phyloP scores from a whole-genome alignment of 2,329 filamentous ascomycete genomes.

The Calonectria naviculata region DNA sequence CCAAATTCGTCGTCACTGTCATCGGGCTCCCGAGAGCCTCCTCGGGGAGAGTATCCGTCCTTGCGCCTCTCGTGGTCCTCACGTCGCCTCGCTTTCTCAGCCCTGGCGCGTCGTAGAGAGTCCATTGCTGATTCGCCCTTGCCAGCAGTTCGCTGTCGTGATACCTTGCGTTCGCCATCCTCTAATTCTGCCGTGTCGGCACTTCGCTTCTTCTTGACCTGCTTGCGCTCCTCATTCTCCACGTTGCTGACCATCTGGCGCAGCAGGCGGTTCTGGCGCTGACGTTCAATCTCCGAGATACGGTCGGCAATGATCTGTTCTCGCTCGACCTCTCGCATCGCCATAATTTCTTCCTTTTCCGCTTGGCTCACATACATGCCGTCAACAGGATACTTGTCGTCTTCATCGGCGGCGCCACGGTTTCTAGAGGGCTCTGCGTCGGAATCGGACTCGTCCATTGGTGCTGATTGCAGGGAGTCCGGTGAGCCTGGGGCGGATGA shows the following conservation, averaged over 20 bases:
- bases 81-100: conserved; percentile 65
- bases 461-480: conserved; percentile 81
- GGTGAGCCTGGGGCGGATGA: conserved; percentile 77
- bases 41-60: conserved; percentile 55
- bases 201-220: conserved; percentile 76
- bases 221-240: conserved; percentile 69
- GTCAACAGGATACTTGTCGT: conserved; percentile 84
- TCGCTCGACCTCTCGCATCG: conserved; percentile 88
- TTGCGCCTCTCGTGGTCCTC: conserved; percentile 71
- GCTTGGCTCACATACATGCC: conserved; percentile 81
- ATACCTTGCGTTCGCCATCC: conserved; percentile 78
- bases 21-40: conserved; percentile 60
- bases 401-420: conserved; percentile 61
- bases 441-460: conserved; percentile 91
- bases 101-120: conserved; percentile 68
- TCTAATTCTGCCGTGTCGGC: conserved; percentile 83
- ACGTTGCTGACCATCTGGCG: conserved; percentile 78
- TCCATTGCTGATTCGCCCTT: conserved; percentile 75
- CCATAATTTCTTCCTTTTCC: conserved; percentile 84
- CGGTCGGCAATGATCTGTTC: conserved; percentile 92
- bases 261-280: conserved; percentile 84
- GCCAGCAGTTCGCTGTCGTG: conserved; percentile 71
- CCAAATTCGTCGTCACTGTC: conserved; percentile 87
- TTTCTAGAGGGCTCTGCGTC: conserved; percentile 59
- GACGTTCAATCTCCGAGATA: conserved; percentile 82